Conservation (phyloP, 2,329 filamentous ascomycete species). For the Ophiostoma sp. region DNA sequence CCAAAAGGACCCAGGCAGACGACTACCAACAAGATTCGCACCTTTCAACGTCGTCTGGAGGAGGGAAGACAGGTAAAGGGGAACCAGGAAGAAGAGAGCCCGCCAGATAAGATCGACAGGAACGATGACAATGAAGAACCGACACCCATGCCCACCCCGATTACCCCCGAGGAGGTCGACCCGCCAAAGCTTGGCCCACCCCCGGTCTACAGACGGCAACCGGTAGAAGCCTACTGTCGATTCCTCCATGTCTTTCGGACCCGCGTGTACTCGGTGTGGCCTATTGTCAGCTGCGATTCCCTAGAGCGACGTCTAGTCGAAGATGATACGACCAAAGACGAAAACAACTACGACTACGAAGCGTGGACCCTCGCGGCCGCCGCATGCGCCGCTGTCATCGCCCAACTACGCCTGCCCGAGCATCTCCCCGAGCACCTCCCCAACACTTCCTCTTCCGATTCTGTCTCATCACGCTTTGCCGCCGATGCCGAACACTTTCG, state of each 20-base stretch:
- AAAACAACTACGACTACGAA: constrained; percentile 5
- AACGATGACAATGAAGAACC: too few species aligned
- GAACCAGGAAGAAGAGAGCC: not conserved
- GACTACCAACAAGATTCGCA: not conserved
- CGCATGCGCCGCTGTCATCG: not conserved
- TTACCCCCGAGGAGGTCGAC: too few species aligned
- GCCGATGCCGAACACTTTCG: constrained; percentile 2
- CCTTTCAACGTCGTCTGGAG: not conserved
- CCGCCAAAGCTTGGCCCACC: not conserved
- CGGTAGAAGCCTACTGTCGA: not conserved
- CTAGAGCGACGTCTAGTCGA: not conserved
- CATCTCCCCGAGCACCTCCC: constrained; percentile 6
- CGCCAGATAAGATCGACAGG: too few species aligned
- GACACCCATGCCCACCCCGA: too few species aligned
- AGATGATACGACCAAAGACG: not conserved
- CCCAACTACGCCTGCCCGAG: not conserved
- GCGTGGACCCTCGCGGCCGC: not conserved
- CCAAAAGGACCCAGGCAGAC: not conserved
- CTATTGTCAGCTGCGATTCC: not conserved
- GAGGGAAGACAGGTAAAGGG: not conserved
- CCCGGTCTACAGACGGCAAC: not conserved
- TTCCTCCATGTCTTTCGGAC: constrained; percentile 1
- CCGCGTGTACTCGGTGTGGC: constrained; percentile 14
- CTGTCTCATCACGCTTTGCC: too few species aligned
- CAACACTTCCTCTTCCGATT: too few species aligned